A percentile compares a stretch with the other conserved stretches of the same genome.
phyloP scores from a whole-genome alignment of 1,284 basidiomycete genomes.

The Ustilago cynodontis region DNA sequence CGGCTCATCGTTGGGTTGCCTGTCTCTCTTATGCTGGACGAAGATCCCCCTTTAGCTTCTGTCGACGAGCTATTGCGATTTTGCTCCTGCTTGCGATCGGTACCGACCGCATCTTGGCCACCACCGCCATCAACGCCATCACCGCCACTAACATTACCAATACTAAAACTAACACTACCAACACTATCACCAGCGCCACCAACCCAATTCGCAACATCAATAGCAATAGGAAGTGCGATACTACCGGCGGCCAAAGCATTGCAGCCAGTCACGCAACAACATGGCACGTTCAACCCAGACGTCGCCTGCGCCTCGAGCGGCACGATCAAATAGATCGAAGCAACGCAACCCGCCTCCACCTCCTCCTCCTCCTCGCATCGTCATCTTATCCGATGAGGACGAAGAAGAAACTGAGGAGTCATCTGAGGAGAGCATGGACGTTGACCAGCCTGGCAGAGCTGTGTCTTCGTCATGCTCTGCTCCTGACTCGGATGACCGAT shows the following conservation, averaged over 20 bases:
- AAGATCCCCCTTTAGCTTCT: too few species aligned
- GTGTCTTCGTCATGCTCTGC: background rate
- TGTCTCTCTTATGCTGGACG: background rate
- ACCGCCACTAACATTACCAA: too few species aligned
- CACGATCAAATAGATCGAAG: background rate
- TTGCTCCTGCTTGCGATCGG: too few species aligned
- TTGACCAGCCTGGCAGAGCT: background rate
- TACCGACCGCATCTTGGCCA: too few species aligned
- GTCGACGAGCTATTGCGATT: too few species aligned
- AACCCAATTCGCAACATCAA: background rate
- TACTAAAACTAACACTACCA: too few species aligned
- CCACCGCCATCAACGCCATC: too few species aligned
- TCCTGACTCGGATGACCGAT: background rate
- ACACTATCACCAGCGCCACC: background rate
- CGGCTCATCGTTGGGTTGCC: background rate
- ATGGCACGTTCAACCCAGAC: slow-evolving; percentile 26
- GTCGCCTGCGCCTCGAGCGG: background rate
- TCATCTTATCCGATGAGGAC: background rate
- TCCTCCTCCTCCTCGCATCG: background rate
- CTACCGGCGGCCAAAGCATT: too few species aligned
- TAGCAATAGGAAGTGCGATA: too few species aligned
- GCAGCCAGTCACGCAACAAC: background rate
- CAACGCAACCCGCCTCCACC: background rate
- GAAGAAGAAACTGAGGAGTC: background rate
- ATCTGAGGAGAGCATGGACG: background rate